These are phyloP conservation scores for Colletotrichum cordylinicola DNA, from an alignment of 2,329 filamentous ascomycete genomes.

Conservation along the genomic window DNA sequence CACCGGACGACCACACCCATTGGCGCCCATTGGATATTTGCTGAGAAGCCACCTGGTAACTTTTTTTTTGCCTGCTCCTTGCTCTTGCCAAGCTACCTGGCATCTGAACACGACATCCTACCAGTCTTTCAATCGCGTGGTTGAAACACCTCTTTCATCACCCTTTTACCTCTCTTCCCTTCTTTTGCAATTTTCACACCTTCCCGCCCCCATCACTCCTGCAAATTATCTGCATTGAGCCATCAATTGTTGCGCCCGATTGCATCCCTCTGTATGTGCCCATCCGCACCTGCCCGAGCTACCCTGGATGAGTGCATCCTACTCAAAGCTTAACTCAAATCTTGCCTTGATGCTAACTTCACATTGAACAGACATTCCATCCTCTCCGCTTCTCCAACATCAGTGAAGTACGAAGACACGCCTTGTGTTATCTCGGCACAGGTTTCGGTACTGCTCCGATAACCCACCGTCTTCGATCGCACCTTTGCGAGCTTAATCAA, in stretches of 20 bases:
- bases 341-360: neutral
- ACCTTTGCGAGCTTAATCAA: neutral
- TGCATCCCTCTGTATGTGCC: constrained; percentile 11
- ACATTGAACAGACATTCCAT: neutral
- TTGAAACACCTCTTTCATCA: constrained; percentile 21
- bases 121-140: constrained; percentile 17
- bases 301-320: neutral
- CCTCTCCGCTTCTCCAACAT: neutral
- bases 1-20: constrained; percentile 17
- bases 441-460: constrained; percentile 1
- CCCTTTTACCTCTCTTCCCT: constrained; percentile 19
- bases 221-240: constrained; percentile 23
- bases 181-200: neutral
- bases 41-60: constrained; percentile 23
- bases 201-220: neutral
- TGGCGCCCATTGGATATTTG: constrained; percentile 21
- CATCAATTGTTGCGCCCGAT: constrained; percentile 6
- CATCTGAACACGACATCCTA: constrained; percentile 23
- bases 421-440: neutral
- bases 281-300: neutral
- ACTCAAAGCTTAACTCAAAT: neutral
- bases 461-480: neutral
- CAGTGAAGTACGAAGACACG: neutral
- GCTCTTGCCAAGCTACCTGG: constrained; percentile 18
- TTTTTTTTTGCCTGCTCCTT: constrained; percentile 17